phyloP scores from a whole-genome alignment of 2,329 filamentous ascomycete species.

The Neonectria coccinea region DNA sequence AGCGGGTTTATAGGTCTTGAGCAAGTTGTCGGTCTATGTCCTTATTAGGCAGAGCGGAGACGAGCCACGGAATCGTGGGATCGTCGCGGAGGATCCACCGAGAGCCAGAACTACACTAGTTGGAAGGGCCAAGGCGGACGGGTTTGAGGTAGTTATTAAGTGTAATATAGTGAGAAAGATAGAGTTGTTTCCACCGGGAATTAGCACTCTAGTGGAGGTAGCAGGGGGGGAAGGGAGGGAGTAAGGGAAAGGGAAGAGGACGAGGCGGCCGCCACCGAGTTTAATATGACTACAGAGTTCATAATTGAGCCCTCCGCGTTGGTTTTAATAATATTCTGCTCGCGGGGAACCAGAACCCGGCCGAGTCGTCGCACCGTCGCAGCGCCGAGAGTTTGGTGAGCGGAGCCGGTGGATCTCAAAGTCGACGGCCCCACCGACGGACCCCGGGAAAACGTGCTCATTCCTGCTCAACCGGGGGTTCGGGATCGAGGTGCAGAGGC shows the following conservation, averaged over 20 bases:
- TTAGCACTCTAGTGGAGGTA: background rate
- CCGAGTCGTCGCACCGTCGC: conserved; percentile 5
- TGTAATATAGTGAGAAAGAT: conserved; percentile 37
- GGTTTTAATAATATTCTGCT: conserved; percentile 3
- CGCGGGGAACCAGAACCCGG: conserved; percentile 12
- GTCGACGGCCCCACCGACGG: conserved; percentile 24
- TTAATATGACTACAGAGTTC: conserved; percentile 4
- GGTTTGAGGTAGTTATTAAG: conserved; percentile 20
- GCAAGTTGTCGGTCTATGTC: conserved; percentile 19
- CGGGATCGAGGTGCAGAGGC: background rate
- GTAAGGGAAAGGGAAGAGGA: conserved; percentile 4
- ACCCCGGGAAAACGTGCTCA: conserved; percentile 53
- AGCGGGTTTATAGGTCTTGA: conserved; percentile 23
- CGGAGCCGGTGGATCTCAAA: conserved; percentile 22
- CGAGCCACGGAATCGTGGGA: conserved; percentile 1
- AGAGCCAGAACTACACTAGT: conserved; percentile 2
- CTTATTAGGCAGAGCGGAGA: conserved; percentile 16
- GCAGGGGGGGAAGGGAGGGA: conserved; percentile 4
- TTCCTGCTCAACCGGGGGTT: conserved; percentile 49
- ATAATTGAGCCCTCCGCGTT: conserved; percentile 3
- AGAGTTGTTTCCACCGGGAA: conserved; percentile 39
- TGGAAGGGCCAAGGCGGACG: conserved; percentile 16
- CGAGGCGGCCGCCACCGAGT: conserved; percentile 12
- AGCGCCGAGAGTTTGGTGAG: conserved; percentile 19
- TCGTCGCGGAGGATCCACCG: conserved; percentile 14